Conservation (phyloP, 139 green algal genomes). For the Closterium sp. region DNA sequence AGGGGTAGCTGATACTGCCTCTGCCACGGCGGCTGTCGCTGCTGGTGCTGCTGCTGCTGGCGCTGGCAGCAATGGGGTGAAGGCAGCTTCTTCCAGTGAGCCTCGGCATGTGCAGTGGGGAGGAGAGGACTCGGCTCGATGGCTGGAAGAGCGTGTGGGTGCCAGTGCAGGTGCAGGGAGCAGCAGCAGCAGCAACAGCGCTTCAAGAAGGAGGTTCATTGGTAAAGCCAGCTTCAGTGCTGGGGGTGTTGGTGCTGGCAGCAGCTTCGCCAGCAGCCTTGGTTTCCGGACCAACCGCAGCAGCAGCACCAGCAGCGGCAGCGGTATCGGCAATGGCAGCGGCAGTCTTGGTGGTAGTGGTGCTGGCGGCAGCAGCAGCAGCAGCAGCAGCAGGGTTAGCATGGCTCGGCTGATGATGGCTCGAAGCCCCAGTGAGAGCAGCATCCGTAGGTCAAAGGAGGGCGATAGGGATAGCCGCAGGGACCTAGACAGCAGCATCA, state of each 20-base stretch:
- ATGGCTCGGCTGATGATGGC: neutral
- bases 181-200: neutral
- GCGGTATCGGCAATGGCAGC: no score
- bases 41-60: neutral
- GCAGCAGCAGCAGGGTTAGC: neutral
- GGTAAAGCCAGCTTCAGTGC: neutral
- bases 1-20: no score
- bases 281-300: neutral
- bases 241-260: neutral
- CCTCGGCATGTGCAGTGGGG: neutral
- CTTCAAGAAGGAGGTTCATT: neutral
- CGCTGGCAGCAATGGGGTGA: neutral
- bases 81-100: neutral
- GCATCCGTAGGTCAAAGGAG: neutral
- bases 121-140: neutral
- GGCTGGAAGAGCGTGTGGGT: neutral
- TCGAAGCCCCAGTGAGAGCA: neutral
- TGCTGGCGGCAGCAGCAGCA: no score
- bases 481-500: neutral
- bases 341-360: neutral
- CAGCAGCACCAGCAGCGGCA: no score
- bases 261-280: neutral
- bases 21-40: neutral
- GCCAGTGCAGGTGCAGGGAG: neutral
- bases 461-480: neutral